Evolutionary conservation across 2,329 filamentous ascomycete genomes (phyloP).

Genomic region (Colletotrichum sp.): DNA sequence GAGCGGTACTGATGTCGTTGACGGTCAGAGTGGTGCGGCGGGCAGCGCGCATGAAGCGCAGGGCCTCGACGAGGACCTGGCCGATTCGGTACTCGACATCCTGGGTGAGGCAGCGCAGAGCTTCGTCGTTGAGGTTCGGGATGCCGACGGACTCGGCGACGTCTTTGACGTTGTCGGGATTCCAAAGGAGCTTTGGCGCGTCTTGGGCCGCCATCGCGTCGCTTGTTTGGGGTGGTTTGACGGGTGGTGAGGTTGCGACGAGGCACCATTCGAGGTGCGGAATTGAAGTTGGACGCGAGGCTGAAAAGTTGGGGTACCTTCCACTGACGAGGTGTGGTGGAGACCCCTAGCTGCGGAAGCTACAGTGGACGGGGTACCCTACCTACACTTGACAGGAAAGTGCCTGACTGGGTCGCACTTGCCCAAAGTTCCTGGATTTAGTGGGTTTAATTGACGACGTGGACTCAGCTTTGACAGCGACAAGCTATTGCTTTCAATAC

Average conservation of each 20-base stretch:
- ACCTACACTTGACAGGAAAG: not conserved
- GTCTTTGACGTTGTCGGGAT: conserved; percentile 92
- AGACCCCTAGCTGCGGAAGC: not conserved
- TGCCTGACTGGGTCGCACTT: not conserved
- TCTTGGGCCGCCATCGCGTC: conserved; percentile 16
- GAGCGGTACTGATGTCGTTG: conserved; percentile 85
- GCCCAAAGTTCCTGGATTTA: not conserved
- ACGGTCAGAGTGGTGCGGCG: conserved; percentile 87
- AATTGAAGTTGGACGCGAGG: not conserved
- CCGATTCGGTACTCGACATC: conserved; percentile 96
- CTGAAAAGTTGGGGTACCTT: not conserved
- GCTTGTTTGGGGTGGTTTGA: not conserved
- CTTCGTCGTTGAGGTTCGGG: conserved; percentile 79
- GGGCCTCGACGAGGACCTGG: conserved; percentile 89
- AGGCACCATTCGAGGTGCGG: not conserved
- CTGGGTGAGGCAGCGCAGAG: conserved; percentile 84
- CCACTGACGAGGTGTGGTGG: not conserved
- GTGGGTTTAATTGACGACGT: not conserved
- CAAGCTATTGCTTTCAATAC: not conserved
- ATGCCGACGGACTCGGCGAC: conserved; percentile 97
- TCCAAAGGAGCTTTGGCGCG: conserved; percentile 74
- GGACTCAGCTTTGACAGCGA: not conserved
- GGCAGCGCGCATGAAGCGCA: conserved; percentile 94
- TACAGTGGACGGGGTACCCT: not conserved
- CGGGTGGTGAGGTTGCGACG: not conserved